phyloP scores from a whole-genome alignment of 306 rosid genomes.

The Phaseolus lunatus region DNA sequence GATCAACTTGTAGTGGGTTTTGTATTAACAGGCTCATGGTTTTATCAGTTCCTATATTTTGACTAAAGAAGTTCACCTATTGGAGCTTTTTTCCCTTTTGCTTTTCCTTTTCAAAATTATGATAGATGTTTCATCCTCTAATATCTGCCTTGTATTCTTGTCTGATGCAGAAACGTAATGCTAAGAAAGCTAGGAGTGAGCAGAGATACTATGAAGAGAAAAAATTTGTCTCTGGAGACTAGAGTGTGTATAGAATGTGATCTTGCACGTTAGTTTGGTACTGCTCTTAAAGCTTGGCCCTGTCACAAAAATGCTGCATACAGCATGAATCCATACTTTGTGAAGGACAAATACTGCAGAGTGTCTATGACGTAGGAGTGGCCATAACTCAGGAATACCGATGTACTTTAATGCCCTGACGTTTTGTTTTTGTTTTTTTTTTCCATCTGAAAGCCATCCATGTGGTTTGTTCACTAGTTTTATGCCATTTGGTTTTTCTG shows the following conservation, averaged over 20 bases:
- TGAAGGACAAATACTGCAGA: constrained; percentile 43
- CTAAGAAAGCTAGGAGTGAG: constrained; percentile 80
- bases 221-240: constrained; percentile 81
- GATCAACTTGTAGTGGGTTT: neutral
- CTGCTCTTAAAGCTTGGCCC: constrained; percentile 39
- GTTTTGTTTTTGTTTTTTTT: constrained; percentile 45
- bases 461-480: constrained; percentile 39
- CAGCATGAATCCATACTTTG: constrained; percentile 38
- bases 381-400: constrained; percentile 33
- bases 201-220: constrained; percentile 87
- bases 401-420: constrained; percentile 37
- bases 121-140: neutral
- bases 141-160: constrained; percentile 28
- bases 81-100: neutral
- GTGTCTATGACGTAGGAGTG: constrained; percentile 44
- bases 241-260: constrained; percentile 41
- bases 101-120: constrained; percentile 19
- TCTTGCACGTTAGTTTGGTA: constrained; percentile 35
- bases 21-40: neutral
- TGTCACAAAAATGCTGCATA: constrained; percentile 45
- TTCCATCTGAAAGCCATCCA: constrained; percentile 34
- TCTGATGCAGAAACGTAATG: constrained; percentile 85
- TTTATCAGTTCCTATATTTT: neutral
- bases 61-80: constrained; percentile 11
- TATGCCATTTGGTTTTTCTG: constrained; percentile 50